Conservation (phyloP, 2,329 filamentous ascomycete species). For the Fusarium sulawesiense region DNA sequence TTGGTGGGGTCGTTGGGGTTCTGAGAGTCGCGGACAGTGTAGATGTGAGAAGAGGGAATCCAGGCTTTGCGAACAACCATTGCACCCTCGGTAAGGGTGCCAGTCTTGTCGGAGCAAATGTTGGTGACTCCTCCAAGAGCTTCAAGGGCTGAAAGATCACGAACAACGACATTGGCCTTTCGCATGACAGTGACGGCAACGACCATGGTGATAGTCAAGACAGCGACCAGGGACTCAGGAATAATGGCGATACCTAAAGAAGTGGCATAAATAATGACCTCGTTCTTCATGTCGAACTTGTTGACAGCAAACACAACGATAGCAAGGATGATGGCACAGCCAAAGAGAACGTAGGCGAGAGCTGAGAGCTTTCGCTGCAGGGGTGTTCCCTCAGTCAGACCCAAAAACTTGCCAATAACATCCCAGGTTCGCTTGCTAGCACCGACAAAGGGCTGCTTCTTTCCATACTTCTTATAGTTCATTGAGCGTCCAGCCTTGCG, state of each 20-base stretch:
- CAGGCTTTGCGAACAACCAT: conserved; percentile 77
- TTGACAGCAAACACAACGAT: conserved; percentile 70
- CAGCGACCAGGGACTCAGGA: conserved; percentile 73
- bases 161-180: conserved; percentile 72
- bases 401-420: conserved; percentile 68
- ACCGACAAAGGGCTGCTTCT: conserved; percentile 61
- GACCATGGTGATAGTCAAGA: conserved; percentile 77
- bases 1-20: conserved; percentile 71
- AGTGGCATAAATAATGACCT: conserved; percentile 69
- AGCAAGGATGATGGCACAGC: conserved; percentile 70
- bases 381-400: conserved; percentile 75
- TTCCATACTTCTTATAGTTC: conserved; percentile 66
- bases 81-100: conserved; percentile 74
- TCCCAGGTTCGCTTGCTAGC: conserved; percentile 60
- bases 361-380: conserved; percentile 82
- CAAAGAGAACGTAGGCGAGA: conserved; percentile 80
- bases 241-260: conserved; percentile 72
- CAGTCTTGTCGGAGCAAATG: conserved; percentile 80
- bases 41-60: conserved; percentile 67
- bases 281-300: conserved; percentile 61
- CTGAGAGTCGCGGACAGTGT: conserved; percentile 71
- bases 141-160: conserved; percentile 74
- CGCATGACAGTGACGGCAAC: conserved; percentile 73
- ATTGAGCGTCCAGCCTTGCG: conserved; percentile 66
- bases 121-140: conserved; percentile 77